phyloP scores from a whole-genome alignment of 768 basidiomycete genomes.

The Leccinum longicurvipes region DNA sequence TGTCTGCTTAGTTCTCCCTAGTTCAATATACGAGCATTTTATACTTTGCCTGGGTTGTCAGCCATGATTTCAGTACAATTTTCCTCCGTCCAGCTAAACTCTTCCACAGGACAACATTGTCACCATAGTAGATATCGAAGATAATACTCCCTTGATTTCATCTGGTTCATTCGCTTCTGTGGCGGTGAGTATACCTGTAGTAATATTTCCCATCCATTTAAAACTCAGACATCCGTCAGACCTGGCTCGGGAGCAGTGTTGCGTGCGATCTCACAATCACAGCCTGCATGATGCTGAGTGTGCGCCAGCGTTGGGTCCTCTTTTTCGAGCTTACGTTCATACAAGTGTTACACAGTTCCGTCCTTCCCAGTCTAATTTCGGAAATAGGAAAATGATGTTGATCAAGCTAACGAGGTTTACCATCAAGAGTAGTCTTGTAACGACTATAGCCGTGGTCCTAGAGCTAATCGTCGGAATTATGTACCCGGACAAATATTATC shows the following conservation, averaged over 20 bases:
- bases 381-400: not conserved
- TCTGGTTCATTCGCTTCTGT: not conserved
- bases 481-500: not conserved
- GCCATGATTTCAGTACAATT: too few relatives aligned
- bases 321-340: not conserved
- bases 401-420: constrained; percentile 10
- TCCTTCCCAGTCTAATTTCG: not conserved
- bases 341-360: not conserved
- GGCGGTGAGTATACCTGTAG: not conserved
- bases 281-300: constrained; percentile 11
- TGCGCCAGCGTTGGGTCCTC: not conserved
- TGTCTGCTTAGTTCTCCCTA: constrained; percentile 16
- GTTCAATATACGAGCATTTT: constrained; percentile 15
- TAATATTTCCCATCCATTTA: not conserved
- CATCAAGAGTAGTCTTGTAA: constrained; percentile 17
- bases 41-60: not conserved
- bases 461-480: constrained; percentile 9
- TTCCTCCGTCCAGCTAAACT: too few relatives aligned
- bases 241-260: constrained; percentile 20
- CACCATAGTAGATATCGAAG: too few relatives aligned
- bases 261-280: constrained; percentile 19
- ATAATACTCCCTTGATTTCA: too few relatives aligned
- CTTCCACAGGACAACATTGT: too few relatives aligned
- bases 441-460: constrained; percentile 4
- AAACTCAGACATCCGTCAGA: constrained; percentile 1